Base-by-base conservation (phyloP, 768 basidiomycete genomes). In the Calocybe gangraenosa region DNA sequence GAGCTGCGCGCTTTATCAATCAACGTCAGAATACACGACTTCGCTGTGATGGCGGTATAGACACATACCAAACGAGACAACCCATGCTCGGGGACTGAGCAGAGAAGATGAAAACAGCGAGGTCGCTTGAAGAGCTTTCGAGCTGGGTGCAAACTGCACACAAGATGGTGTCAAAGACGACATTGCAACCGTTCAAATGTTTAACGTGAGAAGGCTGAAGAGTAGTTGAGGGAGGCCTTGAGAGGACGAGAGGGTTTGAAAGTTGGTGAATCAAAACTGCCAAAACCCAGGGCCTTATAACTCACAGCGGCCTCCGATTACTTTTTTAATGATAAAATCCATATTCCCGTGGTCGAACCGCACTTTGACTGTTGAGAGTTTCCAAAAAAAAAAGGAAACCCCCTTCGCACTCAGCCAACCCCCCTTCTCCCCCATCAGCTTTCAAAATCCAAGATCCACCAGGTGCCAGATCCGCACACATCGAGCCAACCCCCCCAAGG, bases 1-100 rank as follows among this genome's bases (percentile, higher is more conserved):
- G 82, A 84, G 40, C 65, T 68, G 25, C 82, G 79, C 8, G 82
- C 82, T 82, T 56, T 35, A 5, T 14, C 6, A 28, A 6, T 28
- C 25, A 28, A 28, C 25, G 11, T 28, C 11, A 5, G 11, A 11
- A 28, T n/a, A n/a, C 2, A 49, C 37, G 32, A 40, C 40, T 42
- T 17, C 46, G 23, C 46, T 31, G 42, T 44, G 40, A n/a, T n/a
- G n/a, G n/a, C n/a, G n/a, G n/a, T n/a, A n/a, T n/a, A n/a, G n/a
- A n/a, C 30, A 47, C 63, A 41, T 62, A 77, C 77, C 77, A 55
- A 79, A 71, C n/a, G 71, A 60, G 43, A 67, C 62, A 14, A 71
- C 58, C 76, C 76, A 77, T 20, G 75, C 69, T 47, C 66, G 65
- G 25, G 76, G 76, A 46, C 67, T 73, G 46, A 75, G 64, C 20